These are phyloP conservation scores for Mycena crocata DNA, from an alignment of 768 basidiomycete species.

Conservation along the genomic window DNA sequence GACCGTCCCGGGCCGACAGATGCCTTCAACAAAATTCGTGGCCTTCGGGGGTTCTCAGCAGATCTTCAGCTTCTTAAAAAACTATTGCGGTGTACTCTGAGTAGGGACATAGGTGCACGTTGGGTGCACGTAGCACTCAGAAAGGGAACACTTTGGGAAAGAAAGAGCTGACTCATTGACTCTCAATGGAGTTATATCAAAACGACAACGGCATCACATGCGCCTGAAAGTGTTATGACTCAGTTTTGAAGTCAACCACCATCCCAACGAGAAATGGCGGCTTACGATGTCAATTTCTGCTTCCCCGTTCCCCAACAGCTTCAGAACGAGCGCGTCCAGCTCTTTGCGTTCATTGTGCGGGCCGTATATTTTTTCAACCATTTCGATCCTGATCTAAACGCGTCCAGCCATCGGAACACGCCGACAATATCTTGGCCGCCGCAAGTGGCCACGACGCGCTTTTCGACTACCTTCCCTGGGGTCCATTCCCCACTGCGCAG, in stretches of 20 bases:
- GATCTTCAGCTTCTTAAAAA: too few species aligned
- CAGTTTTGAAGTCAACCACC: neutral
- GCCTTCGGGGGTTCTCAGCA: too few species aligned
- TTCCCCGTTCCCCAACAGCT: slow-evolving; percentile 57
- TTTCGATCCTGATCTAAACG: neutral
- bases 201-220: too few species aligned
- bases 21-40: too few species aligned
- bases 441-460: slow-evolving; percentile 51
- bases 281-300: slow-evolving; percentile 60
- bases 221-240: too few species aligned
- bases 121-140: too few species aligned
- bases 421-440: slow-evolving; percentile 50
- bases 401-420: slow-evolving; percentile 58
- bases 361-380: neutral
- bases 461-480: slow-evolving; percentile 62
- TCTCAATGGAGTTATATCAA: too few species aligned
- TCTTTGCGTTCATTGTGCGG: slow-evolving; percentile 64
- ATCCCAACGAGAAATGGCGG: slow-evolving; percentile 6
- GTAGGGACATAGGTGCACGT: too few species aligned
- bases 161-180: too few species aligned
- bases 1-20: too few species aligned
- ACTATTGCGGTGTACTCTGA: too few species aligned
- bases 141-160: too few species aligned
- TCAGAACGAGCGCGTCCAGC: slow-evolving; percentile 59
- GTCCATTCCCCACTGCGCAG: slow-evolving; percentile 54